phyloP scores from a whole-genome alignment of 148 eudicot species.

The Agrostemma githago region DNA sequence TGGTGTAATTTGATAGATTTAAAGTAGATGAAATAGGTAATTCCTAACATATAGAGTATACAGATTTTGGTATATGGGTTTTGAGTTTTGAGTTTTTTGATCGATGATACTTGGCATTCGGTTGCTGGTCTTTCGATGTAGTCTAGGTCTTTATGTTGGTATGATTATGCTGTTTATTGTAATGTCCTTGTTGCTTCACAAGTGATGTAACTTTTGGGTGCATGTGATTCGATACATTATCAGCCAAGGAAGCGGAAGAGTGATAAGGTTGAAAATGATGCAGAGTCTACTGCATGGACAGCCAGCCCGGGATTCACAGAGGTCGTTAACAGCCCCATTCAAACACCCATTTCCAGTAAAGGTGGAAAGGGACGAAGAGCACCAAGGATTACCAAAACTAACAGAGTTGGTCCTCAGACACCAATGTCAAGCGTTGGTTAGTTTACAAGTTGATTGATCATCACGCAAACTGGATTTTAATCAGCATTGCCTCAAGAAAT shows the following conservation, averaged over 20 bases:
- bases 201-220: conserved; percentile 8
- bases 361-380: conserved; percentile 57
- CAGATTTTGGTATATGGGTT: neutral
- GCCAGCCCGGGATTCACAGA: conserved; percentile 40
- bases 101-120: neutral
- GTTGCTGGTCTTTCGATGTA: neutral
- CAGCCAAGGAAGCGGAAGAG: conserved; percentile 73
- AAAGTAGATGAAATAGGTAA: too few species aligned
- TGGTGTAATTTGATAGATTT: neutral
- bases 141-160: neutral
- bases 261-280: conserved; percentile 46
- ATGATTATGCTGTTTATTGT: neutral
- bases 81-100: neutral
- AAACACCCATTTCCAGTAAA: conserved; percentile 70
- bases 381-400: conserved; percentile 50
- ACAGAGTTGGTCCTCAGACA: conserved; percentile 50
- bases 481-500: neutral
- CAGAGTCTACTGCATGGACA: conserved; percentile 40
- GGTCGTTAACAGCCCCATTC: conserved; percentile 48
- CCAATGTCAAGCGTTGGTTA: conserved; percentile 63
- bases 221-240: conserved; percentile 5
- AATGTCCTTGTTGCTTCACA: neutral
- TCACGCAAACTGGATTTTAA: conserved; percentile 3
- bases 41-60: neutral
- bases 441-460: conserved; percentile 12